A percentile compares a stretch with the other conserved stretches of the same genome.
Evolutionary conservation across 1,139 yeast genomes (phyloP).

Genomic region (Candida sanyaensis): DNA sequence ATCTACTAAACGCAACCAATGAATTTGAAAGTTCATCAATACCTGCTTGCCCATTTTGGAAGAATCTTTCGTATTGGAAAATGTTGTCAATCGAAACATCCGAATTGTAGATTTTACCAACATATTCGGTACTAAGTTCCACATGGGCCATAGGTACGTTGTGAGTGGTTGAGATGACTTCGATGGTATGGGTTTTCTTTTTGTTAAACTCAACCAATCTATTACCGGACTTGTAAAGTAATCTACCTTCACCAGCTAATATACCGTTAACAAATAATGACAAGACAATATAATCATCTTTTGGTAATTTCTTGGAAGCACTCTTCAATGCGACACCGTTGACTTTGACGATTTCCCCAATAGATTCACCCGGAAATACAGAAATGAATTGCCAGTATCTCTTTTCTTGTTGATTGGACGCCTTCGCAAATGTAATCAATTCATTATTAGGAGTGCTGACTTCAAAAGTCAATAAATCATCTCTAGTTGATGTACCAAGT

Average conservation of each 20-base stretch:
- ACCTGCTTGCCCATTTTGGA: constrained; percentile 43
- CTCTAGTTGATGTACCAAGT: constrained; percentile 27
- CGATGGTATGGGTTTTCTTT: constrained; percentile 36
- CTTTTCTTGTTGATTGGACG: constrained; percentile 60
- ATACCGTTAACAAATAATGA: constrained; percentile 67
- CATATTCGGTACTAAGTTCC: constrained; percentile 64
- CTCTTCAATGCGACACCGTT: constrained; percentile 51
- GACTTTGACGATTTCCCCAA: constrained; percentile 69
- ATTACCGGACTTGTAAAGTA: constrained; percentile 43
- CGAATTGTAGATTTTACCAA: constrained; percentile 68
- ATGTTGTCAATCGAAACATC: constrained; percentile 60
- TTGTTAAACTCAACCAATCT: constrained; percentile 44
- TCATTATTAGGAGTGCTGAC: constrained; percentile 50
- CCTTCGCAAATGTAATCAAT: constrained; percentile 59
- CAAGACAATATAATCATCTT: constrained; percentile 58
- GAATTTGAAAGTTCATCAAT: constrained; percentile 46
- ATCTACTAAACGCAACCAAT: constrained; percentile 39
- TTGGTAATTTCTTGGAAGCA: constrained; percentile 32
- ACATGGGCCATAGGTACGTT: constrained; percentile 49
- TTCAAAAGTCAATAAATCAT: constrained; percentile 50
- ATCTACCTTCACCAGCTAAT: constrained; percentile 56
- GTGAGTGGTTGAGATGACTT: constrained; percentile 35
- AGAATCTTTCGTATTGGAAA: constrained; percentile 54
- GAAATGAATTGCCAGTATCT: constrained; percentile 76
- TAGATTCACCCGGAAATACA: constrained; percentile 69